Base-by-base conservation (phyloP, 768 basidiomycete species). In the Boletus subcaerulescens region DNA sequence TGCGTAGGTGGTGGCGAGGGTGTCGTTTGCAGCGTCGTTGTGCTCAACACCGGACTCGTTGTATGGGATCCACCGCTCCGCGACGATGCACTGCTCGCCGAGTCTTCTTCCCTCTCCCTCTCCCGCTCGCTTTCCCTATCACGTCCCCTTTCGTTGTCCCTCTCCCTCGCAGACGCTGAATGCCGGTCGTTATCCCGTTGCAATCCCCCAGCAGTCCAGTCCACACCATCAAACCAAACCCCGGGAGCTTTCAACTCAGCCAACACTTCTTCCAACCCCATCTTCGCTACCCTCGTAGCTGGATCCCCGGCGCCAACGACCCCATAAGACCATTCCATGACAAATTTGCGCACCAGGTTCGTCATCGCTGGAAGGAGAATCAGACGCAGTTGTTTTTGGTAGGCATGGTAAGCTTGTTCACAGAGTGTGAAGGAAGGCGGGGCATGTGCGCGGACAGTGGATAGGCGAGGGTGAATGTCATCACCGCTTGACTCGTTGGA, bases 21-120 rank as follows among this genome's bases (percentile, higher is more conserved):
- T 8, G 88, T 89, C n/a, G 88, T 91, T 57, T 85, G 84, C 31
- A 90, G 64, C 8, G 88, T 91, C 9, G 85, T 81, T 1, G 86
- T 86, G 13, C 86, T 88, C 26, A 89, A 65, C 4, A 89, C 87
- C 0, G 88, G 89, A 59, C 87, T 89, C 18, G 88, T 89, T 56
- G 67, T 75, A 20, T 85, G 83, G 5, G 83, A 85, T 9, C 74
- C 77, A 47, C 76, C 76, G 42, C 76, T 78, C 46, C 75, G 75
- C n/a, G 76, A 76, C 22, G 79, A 77, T 15, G 77, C 67, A 48
- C 69, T 73, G 52, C 78, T 76, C 26, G 73, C 75, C 3, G 81
- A 75, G 56, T 81, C 79, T 51, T 80, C 80, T 45, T 81, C 80
- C 40, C 79, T 55, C 17, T 66, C 66, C 6, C 52, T 56, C 57